A percentile compares a stretch with the other conserved stretches of the same genome.
phyloP scores from a whole-genome alignment of 2,329 filamentous ascomycete species.

The Cladosporium colombiae region DNA sequence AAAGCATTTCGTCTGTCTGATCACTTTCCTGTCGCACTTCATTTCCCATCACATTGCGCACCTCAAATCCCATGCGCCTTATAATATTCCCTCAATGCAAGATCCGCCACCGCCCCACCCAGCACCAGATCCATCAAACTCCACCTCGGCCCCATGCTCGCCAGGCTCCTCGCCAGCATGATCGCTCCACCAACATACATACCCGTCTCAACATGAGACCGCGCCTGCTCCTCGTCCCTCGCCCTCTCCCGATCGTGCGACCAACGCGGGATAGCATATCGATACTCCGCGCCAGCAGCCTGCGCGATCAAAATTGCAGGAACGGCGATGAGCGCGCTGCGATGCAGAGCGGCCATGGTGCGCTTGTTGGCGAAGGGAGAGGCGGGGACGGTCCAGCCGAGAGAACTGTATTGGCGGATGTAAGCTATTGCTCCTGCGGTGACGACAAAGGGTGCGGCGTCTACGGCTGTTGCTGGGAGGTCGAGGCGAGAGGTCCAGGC shows the following conservation, averaged over 20 bases:
- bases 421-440: constrained; percentile 31
- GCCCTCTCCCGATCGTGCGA: constrained; percentile 33
- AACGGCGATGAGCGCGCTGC: constrained; percentile 26
- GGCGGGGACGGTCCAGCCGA: constrained; percentile 33
- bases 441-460: constrained; percentile 34
- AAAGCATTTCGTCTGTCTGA: neutral
- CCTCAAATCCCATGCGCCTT: constrained; percentile 32
- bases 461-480: constrained; percentile 33
- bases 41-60: neutral
- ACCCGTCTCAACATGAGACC: constrained; percentile 35
- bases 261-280: constrained; percentile 35
- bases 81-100: constrained; percentile 36
- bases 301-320: constrained; percentile 31
- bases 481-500: constrained; percentile 29
- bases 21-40: neutral
- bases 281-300: constrained; percentile 31
- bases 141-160: constrained; percentile 29
- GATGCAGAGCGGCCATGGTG: constrained; percentile 34
- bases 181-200: constrained; percentile 30
- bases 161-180: constrained; percentile 29
- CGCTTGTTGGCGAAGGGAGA: constrained; percentile 32
- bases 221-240: constrained; percentile 35
- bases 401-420: constrained; percentile 28
- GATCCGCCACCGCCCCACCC: constrained; percentile 35
- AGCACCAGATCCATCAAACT: constrained; percentile 34